These are phyloP conservation scores for Cercospora zeae-maydis DNA, from an alignment of 2,329 filamentous ascomycete species.

Conservation along the genomic window DNA sequence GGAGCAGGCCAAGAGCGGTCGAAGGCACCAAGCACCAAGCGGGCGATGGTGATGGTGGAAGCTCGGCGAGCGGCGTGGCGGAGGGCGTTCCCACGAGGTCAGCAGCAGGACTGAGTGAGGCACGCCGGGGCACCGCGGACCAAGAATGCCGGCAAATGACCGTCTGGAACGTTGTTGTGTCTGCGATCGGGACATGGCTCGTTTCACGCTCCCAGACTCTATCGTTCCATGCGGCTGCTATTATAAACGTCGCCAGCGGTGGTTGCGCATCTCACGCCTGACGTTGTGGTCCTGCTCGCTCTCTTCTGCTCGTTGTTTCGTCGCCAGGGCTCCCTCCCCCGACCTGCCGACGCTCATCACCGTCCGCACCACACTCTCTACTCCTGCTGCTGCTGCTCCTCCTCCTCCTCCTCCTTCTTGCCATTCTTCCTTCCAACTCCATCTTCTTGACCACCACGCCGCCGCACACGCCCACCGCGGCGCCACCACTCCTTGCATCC, in stretches of 20 bases:
- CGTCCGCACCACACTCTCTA: neutral
- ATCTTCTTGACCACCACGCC: neutral
- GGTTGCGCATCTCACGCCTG: neutral
- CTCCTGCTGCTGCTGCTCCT: neutral
- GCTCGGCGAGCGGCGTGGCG: neutral
- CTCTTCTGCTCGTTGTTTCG: neutral
- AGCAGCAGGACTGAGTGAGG: neutral
- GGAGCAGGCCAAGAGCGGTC: neutral
- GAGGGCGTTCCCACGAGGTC: neutral
- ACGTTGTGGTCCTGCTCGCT: neutral
- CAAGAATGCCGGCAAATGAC: neutral
- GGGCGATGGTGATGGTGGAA: neutral
- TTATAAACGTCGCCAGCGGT: neutral
- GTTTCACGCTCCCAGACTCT: neutral
- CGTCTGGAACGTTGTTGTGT: neutral
- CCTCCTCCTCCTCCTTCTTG: too few relatives aligned
- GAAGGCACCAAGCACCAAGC: too few relatives aligned
- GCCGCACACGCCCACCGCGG: neutral
- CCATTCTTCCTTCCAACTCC: too few relatives aligned
- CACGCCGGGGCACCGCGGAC: too few relatives aligned
- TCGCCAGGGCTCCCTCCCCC: neutral
- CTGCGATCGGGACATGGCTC: neutral
- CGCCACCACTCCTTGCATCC: neutral
- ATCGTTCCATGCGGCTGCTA: neutral
- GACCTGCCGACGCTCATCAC: neutral